phyloP scores from a whole-genome alignment of 257 asterid genomes.

The Nicotiana noctiflora region DNA sequence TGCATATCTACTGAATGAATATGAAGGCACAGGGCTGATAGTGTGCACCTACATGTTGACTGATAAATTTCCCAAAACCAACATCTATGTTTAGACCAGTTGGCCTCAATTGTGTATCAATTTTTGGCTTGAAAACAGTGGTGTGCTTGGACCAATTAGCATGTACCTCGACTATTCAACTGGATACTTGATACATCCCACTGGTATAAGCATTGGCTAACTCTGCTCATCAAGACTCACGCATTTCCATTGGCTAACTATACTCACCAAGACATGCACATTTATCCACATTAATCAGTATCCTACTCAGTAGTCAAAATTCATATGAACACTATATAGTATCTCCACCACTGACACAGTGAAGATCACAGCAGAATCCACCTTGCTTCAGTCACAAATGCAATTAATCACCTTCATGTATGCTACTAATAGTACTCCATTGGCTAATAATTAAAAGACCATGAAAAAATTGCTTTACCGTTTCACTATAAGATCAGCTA shows the following conservation, averaged over 20 bases:
- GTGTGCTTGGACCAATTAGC: too few relatives aligned
- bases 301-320: background rate
- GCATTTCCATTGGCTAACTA: too few relatives aligned
- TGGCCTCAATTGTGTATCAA: too few relatives aligned
- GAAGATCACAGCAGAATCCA: background rate
- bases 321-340: background rate
- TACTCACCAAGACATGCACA: background rate
- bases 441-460: background rate
- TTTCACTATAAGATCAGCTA: background rate
- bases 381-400: background rate
- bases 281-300: background rate
- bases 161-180: background rate
- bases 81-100: too few relatives aligned
- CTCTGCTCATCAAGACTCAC: too few relatives aligned
- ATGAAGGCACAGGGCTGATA: background rate
- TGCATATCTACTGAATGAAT: background rate
- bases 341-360: background rate
- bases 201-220: background rate
- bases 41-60: background rate
- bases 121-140: too few relatives aligned
- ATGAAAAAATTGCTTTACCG: background rate
- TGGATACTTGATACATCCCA: background rate
- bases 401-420: background rate
- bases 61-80: background rate
- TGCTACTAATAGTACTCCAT: background rate